Evolutionary conservation across 1,284 basidiomycete genomes (phyloP).

Genomic region (Irpex sp.): DNA sequence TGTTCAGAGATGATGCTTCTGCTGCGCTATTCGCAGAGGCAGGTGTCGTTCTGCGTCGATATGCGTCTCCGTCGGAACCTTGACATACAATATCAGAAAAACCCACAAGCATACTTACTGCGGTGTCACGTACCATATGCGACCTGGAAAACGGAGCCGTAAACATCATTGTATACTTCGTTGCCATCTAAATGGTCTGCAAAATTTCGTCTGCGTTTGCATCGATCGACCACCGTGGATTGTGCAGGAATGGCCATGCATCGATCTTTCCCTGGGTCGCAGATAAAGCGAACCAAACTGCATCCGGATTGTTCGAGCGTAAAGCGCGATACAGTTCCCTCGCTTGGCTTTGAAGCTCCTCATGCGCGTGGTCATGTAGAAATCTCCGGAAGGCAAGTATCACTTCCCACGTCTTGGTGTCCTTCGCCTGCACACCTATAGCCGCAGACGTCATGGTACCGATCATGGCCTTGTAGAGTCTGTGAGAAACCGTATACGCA

Average conservation of each 20-base stretch:
- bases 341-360: slow-evolving; percentile 69
- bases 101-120: not conserved
- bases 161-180: not conserved
- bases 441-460: slow-evolving; percentile 67
- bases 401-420: slow-evolving; percentile 76
- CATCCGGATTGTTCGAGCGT: slow-evolving; percentile 64
- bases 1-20: slow-evolving; percentile 72
- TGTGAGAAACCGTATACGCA: slow-evolving; percentile 74
- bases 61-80: slow-evolving; percentile 34
- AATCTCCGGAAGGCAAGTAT: slow-evolving; percentile 73
- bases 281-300: slow-evolving; percentile 75
- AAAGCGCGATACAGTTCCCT: slow-evolving; percentile 63
- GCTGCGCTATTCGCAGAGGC: slow-evolving; percentile 76
- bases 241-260: slow-evolving; percentile 45
- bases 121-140: not conserved
- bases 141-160: not conserved
- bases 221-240: slow-evolving; percentile 58
- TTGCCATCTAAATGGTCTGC: not conserved
- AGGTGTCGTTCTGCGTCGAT: slow-evolving; percentile 73
- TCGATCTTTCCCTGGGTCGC: slow-evolving; percentile 47
- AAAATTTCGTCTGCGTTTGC: slow-evolving; percentile 50
- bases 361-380: slow-evolving; percentile 59
- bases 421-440: slow-evolving; percentile 63
- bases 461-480: slow-evolving; percentile 71
- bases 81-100: slow-evolving; percentile 5